Evolutionary conservation across 1,139 yeast genomes (phyloP).

Genomic region (Wickerhamomyces sp.): DNA sequence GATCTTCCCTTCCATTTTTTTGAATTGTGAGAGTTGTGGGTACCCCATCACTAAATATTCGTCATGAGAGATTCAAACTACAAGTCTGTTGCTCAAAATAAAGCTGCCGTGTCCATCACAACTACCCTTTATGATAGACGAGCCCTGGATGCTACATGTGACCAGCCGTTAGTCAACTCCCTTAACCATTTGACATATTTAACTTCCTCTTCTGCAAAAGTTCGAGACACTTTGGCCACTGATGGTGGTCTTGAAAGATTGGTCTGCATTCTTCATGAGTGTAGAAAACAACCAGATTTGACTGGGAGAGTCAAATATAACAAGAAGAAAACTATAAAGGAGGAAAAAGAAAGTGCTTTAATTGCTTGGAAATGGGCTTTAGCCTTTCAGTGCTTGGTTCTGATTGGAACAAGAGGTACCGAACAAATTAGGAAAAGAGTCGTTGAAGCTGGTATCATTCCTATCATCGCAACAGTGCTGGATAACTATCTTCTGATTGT

Average conservation of each 20-base stretch:
- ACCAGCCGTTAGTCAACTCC: conserved; percentile 87
- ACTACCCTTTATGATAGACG: conserved; percentile 86
- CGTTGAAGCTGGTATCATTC: conserved; percentile 87
- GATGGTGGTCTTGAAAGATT: conserved; percentile 94
- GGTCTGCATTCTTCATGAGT: conserved; percentile 79
- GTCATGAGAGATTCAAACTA: conserved; percentile 88
- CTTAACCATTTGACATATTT: conserved; percentile 83
- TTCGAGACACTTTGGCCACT: conserved; percentile 77
- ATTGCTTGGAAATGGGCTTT: conserved; percentile 97
- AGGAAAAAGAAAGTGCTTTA: conserved; percentile 39
- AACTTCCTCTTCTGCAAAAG: conserved; percentile 82
- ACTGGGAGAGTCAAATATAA: conserved; percentile 1
- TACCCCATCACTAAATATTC: neutral
- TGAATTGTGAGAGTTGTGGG: too few species aligned
- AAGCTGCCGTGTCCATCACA: conserved; percentile 88
- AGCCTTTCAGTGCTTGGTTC: conserved; percentile 86
- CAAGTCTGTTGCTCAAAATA: conserved; percentile 69
- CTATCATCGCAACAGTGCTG: conserved; percentile 84
- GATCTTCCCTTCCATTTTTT: too few species aligned
- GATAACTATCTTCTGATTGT: conserved; percentile 63
- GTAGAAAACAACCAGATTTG: conserved; percentile 29
- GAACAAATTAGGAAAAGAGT: conserved; percentile 80
- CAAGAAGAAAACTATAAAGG: conserved; percentile 21
- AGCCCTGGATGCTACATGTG: conserved; percentile 87
- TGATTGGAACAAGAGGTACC: conserved; percentile 90